phyloP scores from a whole-genome alignment of 1,284 basidiomycete species.

The Irpex lacteus region DNA sequence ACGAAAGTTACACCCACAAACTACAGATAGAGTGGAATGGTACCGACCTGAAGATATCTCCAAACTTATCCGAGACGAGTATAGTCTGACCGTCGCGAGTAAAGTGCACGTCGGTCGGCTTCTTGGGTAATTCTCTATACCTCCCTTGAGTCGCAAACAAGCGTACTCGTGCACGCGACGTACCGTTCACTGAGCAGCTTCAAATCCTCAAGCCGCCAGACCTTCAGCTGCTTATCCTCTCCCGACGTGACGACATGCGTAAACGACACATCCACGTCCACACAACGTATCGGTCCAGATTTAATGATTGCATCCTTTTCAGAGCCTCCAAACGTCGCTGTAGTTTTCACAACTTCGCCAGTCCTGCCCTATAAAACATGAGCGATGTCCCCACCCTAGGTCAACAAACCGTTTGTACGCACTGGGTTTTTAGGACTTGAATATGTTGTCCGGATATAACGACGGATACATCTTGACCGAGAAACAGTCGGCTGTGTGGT shows the following conservation, averaged over 20 bases:
- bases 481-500: conserved; percentile 49
- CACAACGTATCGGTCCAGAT: conserved; percentile 60
- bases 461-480: conserved; percentile 33
- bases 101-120: conserved; percentile 64
- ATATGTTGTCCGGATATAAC: conserved; percentile 59
- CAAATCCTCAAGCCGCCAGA: conserved; percentile 65
- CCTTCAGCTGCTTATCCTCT: conserved; percentile 78
- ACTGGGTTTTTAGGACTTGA: conserved; percentile 53
- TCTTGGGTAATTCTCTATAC: conserved; percentile 67
- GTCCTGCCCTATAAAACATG: conserved; percentile 39
- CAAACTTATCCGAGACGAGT: conserved; percentile 82
- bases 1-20: background rate
- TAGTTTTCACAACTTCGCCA: conserved; percentile 50
- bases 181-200: conserved; percentile 63
- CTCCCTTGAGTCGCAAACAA: conserved; percentile 24
- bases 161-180: conserved; percentile 15
- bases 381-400: conserved; percentile 6
- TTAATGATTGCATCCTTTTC: conserved; percentile 36
- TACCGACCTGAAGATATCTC: conserved; percentile 73
- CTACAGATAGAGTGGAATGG: background rate
- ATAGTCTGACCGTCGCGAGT: conserved; percentile 57
- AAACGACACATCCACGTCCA: conserved; percentile 47
- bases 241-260: conserved; percentile 61
- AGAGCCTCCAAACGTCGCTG: conserved; percentile 31
- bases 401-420: conserved; percentile 17